Conservation (phyloP, 2,329 filamentous ascomycete species). For the Paecilomyces formosus region DNA sequence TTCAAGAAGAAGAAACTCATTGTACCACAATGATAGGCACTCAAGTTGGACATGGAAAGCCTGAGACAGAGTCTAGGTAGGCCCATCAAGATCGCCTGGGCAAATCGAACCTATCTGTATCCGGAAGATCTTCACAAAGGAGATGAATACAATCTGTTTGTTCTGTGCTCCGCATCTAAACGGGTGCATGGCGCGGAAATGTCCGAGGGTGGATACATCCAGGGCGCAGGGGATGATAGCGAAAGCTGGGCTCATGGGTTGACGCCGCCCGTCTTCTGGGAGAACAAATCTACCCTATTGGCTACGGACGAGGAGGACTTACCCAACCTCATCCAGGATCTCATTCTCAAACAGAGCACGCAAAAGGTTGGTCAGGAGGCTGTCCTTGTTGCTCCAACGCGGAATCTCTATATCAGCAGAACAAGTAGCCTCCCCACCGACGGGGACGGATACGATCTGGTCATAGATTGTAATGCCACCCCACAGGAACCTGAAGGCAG, state of each 20-base stretch:
- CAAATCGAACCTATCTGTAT: conserved; percentile 58
- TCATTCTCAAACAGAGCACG: conserved; percentile 27
- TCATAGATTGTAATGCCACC: conserved; percentile 31
- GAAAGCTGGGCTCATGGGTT: conserved; percentile 86
- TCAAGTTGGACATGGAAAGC: conserved; percentile 52
- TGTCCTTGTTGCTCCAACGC: conserved; percentile 30
- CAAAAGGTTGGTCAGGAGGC: conserved; percentile 13
- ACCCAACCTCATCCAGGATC: conserved; percentile 40
- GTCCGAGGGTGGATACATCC: conserved; percentile 71
- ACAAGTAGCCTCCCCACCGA: conserved; percentile 22
- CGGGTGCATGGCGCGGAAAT: conserved; percentile 62
- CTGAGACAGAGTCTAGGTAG: conserved; percentile 55
- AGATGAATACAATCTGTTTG: conserved; percentile 59
- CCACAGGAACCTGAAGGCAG: conserved; percentile 28
- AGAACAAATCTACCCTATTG: conserved; percentile 54
- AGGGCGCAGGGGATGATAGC: conserved; percentile 89
- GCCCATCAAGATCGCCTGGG: conserved; percentile 72
- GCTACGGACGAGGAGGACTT: conserved; percentile 59
- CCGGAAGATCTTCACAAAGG: conserved; percentile 40
- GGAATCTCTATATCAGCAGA: conserved; percentile 25
- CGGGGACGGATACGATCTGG: conserved; percentile 38
- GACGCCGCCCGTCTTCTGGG: conserved; percentile 75
- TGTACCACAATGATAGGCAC: conserved; percentile 39
- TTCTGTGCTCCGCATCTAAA: conserved; percentile 80
- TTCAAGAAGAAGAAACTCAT: conserved; percentile 14